Conservation (phyloP, 139 green algal genomes). For the Edaphochlamys debaryana region DNA sequence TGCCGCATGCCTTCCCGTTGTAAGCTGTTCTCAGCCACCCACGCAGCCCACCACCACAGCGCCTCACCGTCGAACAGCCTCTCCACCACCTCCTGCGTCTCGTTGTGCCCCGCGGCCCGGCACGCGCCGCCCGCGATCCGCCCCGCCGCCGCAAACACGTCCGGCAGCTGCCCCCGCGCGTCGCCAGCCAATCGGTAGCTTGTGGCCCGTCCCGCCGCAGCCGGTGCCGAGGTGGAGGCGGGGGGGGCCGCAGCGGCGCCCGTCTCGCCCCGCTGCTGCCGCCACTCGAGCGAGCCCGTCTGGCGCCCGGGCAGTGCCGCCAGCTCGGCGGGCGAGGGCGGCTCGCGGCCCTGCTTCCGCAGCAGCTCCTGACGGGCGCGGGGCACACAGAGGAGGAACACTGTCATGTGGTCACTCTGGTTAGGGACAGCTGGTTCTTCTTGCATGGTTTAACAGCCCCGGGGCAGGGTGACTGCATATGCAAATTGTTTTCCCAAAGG, state of each 20-base stretch:
- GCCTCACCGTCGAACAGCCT: slow-evolving; percentile 19
- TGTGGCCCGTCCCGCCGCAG: background rate
- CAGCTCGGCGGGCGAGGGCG: background rate
- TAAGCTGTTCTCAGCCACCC: no score
- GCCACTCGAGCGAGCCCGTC: slow-evolving; percentile 63
- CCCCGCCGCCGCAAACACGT: slow-evolving; percentile 20
- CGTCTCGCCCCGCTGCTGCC: slow-evolving; percentile 55
- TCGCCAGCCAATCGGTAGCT: background rate
- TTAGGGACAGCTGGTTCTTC: no score
- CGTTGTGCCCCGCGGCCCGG: slow-evolving; percentile 44
- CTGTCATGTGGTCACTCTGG: no score
- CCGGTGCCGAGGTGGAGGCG: background rate
- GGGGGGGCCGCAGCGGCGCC: slow-evolving; percentile 32
- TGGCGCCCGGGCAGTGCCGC: slow-evolving; percentile 52
- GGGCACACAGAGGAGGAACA: no score
- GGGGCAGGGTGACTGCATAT: no score
- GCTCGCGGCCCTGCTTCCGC: background rate
- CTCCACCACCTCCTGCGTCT: slow-evolving; percentile 1
- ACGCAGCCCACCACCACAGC: no score
- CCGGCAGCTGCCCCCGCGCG: background rate
- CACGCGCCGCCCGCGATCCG: slow-evolving; percentile 39
- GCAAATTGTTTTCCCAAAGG: no score
- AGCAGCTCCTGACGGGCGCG: slow-evolving; percentile 26
- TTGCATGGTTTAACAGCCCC: no score
- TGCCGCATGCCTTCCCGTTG: no score